Conservation (phyloP, 805 yeast genomes). For the Metschnikowia cerradonensis region DNA sequence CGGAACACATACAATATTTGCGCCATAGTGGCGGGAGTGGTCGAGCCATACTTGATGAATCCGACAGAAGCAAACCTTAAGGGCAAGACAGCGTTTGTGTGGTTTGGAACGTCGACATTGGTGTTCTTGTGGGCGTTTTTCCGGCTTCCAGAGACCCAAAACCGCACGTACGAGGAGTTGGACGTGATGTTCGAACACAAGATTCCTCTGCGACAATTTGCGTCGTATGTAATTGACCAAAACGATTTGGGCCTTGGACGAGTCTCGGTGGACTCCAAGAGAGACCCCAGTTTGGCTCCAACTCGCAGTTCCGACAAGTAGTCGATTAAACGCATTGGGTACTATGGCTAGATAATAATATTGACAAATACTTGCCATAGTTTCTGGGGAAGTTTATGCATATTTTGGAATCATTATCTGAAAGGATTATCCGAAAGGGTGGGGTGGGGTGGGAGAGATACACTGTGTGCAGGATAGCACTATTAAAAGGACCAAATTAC, state of each 20-base stretch:
- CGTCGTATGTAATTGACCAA: conserved; percentile 1
- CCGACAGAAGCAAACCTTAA: conserved; percentile 12
- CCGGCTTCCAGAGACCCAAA: conserved; percentile 9
- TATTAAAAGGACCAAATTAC: too few species aligned
- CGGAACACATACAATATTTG: conserved; percentile 10
- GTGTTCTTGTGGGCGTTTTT: conserved; percentile 29
- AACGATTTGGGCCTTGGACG: conserved; percentile 1
- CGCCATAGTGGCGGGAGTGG: conserved; percentile 10
- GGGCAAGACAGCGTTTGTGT: conserved; percentile 10
- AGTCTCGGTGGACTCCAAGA: too few species aligned
- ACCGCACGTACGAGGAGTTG: conserved; percentile 11
- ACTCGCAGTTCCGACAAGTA: too few species aligned
- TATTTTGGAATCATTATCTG: too few species aligned
- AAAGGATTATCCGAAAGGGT: too few species aligned
- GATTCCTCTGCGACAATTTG: conserved; percentile 6
- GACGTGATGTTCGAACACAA: conserved; percentile 9
- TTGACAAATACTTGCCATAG: too few species aligned
- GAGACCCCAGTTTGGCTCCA: too few species aligned
- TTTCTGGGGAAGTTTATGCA: too few species aligned
- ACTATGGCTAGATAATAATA: too few species aligned
- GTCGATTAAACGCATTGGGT: too few species aligned
- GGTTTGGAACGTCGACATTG: conserved; percentile 16
- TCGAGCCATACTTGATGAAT: conserved; percentile 11
- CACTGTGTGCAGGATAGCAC: too few species aligned
- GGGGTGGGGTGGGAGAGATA: too few species aligned